Conservation (phyloP, 2,329 filamentous ascomycete genomes). For the Microascus cirrosus region DNA sequence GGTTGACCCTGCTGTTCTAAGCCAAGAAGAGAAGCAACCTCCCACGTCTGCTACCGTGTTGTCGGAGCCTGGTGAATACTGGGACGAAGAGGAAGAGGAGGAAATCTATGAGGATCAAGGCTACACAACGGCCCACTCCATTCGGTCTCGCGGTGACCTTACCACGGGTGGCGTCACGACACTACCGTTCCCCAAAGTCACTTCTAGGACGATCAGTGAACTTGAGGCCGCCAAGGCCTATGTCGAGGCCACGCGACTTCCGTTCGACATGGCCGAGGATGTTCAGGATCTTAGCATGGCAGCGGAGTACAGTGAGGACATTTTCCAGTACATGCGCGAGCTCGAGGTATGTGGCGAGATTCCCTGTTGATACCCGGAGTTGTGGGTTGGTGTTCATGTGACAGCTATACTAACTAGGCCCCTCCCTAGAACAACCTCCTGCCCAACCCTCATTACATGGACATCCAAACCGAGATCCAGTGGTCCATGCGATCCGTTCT, state of each 20-base stretch:
- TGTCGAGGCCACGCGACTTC: constrained; percentile 57
- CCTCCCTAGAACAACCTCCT: constrained; percentile 40
- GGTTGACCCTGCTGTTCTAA: background rate
- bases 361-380: constrained; percentile 41
- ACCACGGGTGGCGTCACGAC: constrained; percentile 39
- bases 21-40: constrained; percentile 3
- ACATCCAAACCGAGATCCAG: constrained; percentile 90
- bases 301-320: constrained; percentile 90
- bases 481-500: constrained; percentile 98
- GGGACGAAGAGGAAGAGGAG: constrained; percentile 71
- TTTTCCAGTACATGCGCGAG: constrained; percentile 82
- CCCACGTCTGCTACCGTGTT: constrained; percentile 3
- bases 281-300: constrained; percentile 95
- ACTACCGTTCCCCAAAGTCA: constrained; percentile 62
- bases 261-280: constrained; percentile 79
- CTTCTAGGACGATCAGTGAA: constrained; percentile 59
- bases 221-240: constrained; percentile 53
- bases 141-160: constrained; percentile 58
- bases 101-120: constrained; percentile 48
- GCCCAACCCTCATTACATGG: constrained; percentile 92
- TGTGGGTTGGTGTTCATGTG: background rate
- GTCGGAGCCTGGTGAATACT: constrained; percentile 54
- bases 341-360: constrained; percentile 61
- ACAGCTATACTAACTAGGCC: constrained; percentile 10
- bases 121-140: constrained; percentile 66